These are phyloP conservation scores for Suhomyces faveliae DNA, from an alignment of 805 yeast species.

Conservation along the genomic window DNA sequence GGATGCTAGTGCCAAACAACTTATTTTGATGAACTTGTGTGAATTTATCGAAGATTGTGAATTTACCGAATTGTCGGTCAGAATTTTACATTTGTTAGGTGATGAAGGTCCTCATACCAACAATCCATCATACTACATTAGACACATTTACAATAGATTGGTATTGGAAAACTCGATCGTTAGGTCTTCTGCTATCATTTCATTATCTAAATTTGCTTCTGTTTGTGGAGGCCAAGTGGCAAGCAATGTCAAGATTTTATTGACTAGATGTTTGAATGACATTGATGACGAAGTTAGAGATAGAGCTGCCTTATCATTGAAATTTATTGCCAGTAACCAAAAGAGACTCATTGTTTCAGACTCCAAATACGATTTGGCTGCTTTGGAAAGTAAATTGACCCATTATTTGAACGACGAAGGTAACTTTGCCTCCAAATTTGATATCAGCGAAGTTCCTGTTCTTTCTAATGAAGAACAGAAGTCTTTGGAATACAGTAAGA, in stretches of 20 bases:
- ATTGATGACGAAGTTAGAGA: constrained; percentile 97
- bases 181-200: constrained; percentile 92
- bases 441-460: constrained; percentile 64
- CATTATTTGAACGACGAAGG: constrained; percentile 60
- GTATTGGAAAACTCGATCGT: constrained; percentile 94
- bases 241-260: constrained; percentile 68
- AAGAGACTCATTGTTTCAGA: constrained; percentile 61
- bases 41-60: constrained; percentile 99
- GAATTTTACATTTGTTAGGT: constrained; percentile 88
- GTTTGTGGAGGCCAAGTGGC: constrained; percentile 66
- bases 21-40: constrained; percentile 84
- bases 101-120: constrained; percentile 88
- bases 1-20: constrained; percentile 62
- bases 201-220: constrained; percentile 86
- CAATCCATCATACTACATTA: constrained; percentile 85
- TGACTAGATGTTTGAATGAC: constrained; percentile 82
- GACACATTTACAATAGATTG: constrained; percentile 95
- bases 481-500: constrained; percentile 59
- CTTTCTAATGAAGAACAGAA: constrained; percentile 66
- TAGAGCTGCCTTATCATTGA: constrained; percentile 85
- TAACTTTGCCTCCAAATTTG: constrained; percentile 60
- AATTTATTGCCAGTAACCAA: constrained; percentile 47
- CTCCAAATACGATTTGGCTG: constrained; percentile 66
- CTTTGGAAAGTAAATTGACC: constrained; percentile 75
- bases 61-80: constrained; percentile 88